phyloP scores from a whole-genome alignment of 768 basidiomycete genomes.

The Podaxis sp. region DNA sequence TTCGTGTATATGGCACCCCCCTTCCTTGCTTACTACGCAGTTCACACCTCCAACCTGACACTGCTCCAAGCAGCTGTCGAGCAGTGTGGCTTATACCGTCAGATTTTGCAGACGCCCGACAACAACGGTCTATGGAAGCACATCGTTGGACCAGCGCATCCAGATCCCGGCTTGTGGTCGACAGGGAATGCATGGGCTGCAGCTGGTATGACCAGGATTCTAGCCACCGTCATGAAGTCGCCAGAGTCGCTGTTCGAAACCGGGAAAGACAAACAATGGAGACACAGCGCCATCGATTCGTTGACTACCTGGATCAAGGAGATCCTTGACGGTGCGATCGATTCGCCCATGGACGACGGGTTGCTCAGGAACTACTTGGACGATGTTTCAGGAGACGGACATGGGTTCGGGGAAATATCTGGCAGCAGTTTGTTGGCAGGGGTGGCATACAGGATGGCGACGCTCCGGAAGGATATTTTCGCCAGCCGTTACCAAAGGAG shows the following conservation, averaged over 20 bases:
- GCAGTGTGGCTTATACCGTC: slow-evolving; percentile 39
- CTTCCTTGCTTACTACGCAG: slow-evolving; percentile 49
- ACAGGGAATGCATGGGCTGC: slow-evolving; percentile 75
- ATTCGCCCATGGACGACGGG: slow-evolving; percentile 29
- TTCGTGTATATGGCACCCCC: slow-evolving; percentile 54
- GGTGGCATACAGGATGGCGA: slow-evolving; percentile 40
- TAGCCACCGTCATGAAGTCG: slow-evolving; percentile 44
- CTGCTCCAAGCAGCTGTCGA: slow-evolving; percentile 36
- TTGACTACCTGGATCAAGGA: slow-evolving; percentile 41
- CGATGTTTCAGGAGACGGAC: slow-evolving; percentile 23
- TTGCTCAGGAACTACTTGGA: slow-evolving; percentile 44
- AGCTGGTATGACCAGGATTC: slow-evolving; percentile 23
- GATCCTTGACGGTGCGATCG: slow-evolving; percentile 43
- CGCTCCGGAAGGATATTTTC: slow-evolving; percentile 31
- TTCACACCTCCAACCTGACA: slow-evolving; percentile 32
- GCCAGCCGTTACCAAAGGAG: slow-evolving; percentile 3
- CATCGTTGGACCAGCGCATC: slow-evolving; percentile 39
- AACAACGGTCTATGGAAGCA: slow-evolving; percentile 39
- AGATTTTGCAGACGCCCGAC: slow-evolving; percentile 29
- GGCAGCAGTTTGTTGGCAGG: slow-evolving; percentile 41
- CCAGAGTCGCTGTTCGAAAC: slow-evolving; percentile 21
- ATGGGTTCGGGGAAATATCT: slow-evolving; percentile 45
- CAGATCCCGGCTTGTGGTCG: slow-evolving; percentile 45
- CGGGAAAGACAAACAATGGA: slow-evolving; percentile 24
- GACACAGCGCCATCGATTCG: slow-evolving; percentile 24